Evolutionary conservation across 2,329 filamentous ascomycete species (phyloP).

Genomic region (Fusarium sp.): DNA sequence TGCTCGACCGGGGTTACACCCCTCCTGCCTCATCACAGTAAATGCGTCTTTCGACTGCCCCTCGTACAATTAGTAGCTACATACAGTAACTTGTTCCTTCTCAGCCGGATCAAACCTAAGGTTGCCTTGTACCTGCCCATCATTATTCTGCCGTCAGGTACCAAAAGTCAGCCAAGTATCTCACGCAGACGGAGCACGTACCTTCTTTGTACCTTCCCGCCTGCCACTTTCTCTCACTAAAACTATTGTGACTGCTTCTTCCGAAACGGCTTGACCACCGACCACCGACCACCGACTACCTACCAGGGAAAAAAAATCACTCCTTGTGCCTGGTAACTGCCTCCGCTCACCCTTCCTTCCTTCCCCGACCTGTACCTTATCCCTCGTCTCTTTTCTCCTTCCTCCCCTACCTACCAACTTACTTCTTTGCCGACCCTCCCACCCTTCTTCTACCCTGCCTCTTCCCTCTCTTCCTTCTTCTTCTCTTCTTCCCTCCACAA

Average conservation of each 20-base stretch:
- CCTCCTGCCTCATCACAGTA: constrained; percentile 37
- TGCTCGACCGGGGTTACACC: constrained; percentile 30
- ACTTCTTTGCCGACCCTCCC: constrained; percentile 47
- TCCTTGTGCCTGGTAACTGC: constrained; percentile 41
- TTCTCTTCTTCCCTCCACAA: constrained; percentile 49
- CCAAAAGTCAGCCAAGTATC: constrained; percentile 29
- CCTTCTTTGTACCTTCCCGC: constrained; percentile 39
- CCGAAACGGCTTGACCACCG: constrained; percentile 27
- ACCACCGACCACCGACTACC: constrained; percentile 33
- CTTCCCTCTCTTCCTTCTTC: constrained; percentile 43
- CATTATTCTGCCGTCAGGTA: constrained; percentile 34
- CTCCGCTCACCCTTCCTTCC: constrained; percentile 34
- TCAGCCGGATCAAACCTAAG: constrained; percentile 3
- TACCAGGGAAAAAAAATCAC: constrained; percentile 31
- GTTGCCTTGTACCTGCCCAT: constrained; percentile 37
- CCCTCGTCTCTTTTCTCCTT: constrained; percentile 43
- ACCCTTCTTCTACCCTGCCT: constrained; percentile 43
- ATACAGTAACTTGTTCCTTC: constrained; percentile 28
- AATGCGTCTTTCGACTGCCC: constrained; percentile 28
- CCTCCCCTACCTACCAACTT: constrained; percentile 41
- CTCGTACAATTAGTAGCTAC: constrained; percentile 6
- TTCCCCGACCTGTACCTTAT: constrained; percentile 36
- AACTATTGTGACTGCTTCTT: constrained; percentile 22
- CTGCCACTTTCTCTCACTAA: constrained; percentile 28
- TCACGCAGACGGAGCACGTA: constrained; percentile 30